Conservation (phyloP, 78 protist species). For the Polysphondylium violaceum region DNA sequence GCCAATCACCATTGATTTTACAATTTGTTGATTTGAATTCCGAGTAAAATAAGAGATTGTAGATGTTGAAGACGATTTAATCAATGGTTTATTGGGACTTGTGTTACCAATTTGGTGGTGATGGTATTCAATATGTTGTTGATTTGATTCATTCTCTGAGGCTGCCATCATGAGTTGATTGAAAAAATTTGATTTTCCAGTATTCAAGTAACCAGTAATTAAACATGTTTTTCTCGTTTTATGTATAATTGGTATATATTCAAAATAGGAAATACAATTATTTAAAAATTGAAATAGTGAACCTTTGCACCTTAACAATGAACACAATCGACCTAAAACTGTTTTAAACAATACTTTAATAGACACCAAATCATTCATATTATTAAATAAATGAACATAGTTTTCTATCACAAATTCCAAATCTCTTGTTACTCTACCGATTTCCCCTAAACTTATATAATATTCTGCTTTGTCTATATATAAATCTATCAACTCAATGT, state of each 20-base stretch:
- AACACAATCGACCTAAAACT: neutral
- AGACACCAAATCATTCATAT: neutral
- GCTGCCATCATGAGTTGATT: neutral
- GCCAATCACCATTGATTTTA: neutral
- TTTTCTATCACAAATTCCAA: neutral
- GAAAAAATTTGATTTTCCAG: neutral
- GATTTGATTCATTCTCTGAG: neutral
- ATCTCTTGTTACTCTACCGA: neutral
- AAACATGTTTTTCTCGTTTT: neutral
- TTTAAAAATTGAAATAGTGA: neutral
- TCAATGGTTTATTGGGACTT: too few species aligned
- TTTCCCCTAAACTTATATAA: neutral
- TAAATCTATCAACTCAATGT: too few species aligned
- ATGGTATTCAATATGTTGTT: neutral
- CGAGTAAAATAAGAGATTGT: too few species aligned
- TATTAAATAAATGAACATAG: neutral
- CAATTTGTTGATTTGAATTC: neutral
- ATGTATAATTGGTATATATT: neutral
- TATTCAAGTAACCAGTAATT: neutral
- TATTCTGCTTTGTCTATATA: neutral
- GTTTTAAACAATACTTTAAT: neutral
- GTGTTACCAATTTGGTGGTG: too few species aligned
- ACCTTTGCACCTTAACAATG: neutral
- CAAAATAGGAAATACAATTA: neutral
- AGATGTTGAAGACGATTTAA: too few species aligned